A percentile compares a stretch with the other conserved stretches of the same genome.
Conservation (phyloP, 1,284 basidiomycete species). For the Trichosporon sp. region DNA sequence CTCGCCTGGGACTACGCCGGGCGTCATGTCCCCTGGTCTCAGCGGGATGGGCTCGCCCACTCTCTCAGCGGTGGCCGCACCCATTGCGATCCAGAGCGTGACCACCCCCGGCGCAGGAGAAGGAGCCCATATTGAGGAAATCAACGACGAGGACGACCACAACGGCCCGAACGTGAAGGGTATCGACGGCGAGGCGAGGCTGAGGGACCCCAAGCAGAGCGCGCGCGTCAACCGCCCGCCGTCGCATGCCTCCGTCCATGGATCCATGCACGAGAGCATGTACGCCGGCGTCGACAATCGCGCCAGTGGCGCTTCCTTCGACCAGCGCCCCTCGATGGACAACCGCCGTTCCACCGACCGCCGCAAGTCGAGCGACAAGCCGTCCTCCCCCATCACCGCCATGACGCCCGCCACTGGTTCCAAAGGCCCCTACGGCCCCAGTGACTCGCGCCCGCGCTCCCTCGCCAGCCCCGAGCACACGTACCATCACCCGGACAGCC, state of each 20-base stretch:
- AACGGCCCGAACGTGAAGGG: background rate
- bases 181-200: background rate
- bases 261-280: slow-evolving; percentile 11
- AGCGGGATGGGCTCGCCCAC: background rate
- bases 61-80: background rate
- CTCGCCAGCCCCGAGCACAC: background rate
- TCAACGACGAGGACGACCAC: background rate
- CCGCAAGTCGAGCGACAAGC: background rate
- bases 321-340: background rate
- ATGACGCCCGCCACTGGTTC: background rate
- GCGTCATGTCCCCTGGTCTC: background rate
- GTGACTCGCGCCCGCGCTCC: background rate
- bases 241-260: background rate
- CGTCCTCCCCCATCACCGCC: background rate
- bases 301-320: background rate
- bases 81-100: background rate
- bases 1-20: too few species aligned
- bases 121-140: slow-evolving; percentile 9
- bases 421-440: too few species aligned
- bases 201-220: background rate
- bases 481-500: background rate
- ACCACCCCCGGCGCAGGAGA: background rate
- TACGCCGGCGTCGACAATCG: background rate
- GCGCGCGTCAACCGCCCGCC: slow-evolving; percentile 11
- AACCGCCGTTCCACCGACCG: background rate